These are phyloP conservation scores for Suillus hirtellus DNA, from an alignment of 768 basidiomycete genomes.

Conservation along the genomic window DNA sequence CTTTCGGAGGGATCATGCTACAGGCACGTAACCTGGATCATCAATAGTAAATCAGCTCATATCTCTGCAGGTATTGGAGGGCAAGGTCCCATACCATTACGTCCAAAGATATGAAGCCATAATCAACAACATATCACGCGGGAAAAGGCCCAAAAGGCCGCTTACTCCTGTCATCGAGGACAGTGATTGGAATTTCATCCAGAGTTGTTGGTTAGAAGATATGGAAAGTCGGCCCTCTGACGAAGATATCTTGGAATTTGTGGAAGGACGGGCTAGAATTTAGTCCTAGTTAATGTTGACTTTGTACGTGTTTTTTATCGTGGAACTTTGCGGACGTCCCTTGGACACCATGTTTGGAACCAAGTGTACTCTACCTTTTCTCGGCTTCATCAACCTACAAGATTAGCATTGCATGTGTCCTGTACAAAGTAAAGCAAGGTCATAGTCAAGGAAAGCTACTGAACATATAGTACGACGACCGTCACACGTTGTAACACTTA, in stretches of 20 bases:
- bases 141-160: slow-evolving; percentile 20
- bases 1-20: slow-evolving; percentile 31
- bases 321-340: neutral
- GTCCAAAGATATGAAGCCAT: neutral
- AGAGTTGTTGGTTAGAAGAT: slow-evolving; percentile 30
- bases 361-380: too few species aligned
- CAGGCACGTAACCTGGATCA: slow-evolving; percentile 7
- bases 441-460: neutral
- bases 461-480: neutral
- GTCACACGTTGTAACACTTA: neutral
- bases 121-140: neutral
- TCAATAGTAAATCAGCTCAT: neutral
- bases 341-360: too few species aligned
- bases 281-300: neutral
- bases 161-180: slow-evolving; percentile 13
- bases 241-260: too few species aligned
- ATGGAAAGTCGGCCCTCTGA: slow-evolving; percentile 31
- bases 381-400: too few species aligned
- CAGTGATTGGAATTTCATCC: slow-evolving; percentile 26
- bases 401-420: neutral
- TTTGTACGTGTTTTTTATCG: neutral
- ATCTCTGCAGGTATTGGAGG: neutral
- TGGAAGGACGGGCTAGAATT: neutral
- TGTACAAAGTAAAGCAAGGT: too few species aligned
- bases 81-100: slow-evolving; percentile 2